Conservation (phyloP, 495 filamentous ascomycete genomes). For the Amniculicola lignicola region DNA sequence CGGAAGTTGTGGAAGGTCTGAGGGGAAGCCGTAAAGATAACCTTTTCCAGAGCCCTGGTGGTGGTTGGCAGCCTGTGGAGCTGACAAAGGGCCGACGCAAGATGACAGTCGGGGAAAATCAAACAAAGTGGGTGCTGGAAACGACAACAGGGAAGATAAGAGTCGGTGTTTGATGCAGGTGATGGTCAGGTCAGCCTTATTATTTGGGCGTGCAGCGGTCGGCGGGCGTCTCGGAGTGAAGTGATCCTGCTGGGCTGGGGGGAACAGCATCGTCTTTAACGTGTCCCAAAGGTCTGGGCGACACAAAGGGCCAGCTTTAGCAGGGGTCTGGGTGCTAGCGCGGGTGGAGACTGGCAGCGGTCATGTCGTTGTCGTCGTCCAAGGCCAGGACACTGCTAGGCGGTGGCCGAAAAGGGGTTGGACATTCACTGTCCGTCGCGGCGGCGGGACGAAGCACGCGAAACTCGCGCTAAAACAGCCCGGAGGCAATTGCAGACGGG, state of each 20-base stretch:
- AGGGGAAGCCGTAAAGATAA: not conserved
- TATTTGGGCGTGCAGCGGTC: constrained; percentile 3
- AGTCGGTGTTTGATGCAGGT: not conserved
- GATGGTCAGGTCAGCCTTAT: constrained; percentile 20
- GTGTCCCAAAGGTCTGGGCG: constrained; percentile 21
- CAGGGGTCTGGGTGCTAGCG: constrained; percentile 6
- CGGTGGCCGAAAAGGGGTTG: constrained; percentile 3
- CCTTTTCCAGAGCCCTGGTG: not conserved
- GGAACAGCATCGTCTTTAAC: constrained; percentile 13
- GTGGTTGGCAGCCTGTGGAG: constrained; percentile 8
- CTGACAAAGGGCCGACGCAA: constrained; percentile 2
- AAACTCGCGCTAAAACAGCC: constrained; percentile 19
- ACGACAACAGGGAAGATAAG: not conserved
- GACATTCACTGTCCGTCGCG: constrained; percentile 16
- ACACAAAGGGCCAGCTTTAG: not conserved
- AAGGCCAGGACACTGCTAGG: not conserved
- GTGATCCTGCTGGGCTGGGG: not conserved
- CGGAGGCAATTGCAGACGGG: constrained; percentile 14
- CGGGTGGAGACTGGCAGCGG: constrained; percentile 14
- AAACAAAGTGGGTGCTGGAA: not conserved
- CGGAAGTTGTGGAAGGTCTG: constrained; percentile 5
- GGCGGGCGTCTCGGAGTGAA: not conserved
- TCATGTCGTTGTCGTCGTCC: not conserved
- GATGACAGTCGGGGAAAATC: constrained; percentile 1
- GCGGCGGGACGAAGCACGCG: constrained; percentile 29